Evolutionary conservation across 2,329 filamentous ascomycete genomes (phyloP), one percentile per base, ranked within the genome.

Genomic region (Exophiala phaeomuriformis): DNA sequence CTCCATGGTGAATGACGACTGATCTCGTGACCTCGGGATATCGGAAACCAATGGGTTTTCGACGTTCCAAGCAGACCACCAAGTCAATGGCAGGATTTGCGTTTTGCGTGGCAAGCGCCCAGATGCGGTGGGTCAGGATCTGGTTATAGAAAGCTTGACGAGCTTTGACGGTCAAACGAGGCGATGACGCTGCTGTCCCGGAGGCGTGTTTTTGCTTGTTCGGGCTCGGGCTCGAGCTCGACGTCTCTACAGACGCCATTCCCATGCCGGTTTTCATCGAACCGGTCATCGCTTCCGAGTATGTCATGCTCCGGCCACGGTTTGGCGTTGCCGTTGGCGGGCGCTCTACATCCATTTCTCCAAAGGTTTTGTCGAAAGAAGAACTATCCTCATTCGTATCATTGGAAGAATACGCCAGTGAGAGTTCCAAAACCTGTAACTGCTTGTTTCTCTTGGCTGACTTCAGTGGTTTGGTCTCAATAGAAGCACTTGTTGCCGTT

Each of bases 71-170:
- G 66, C 93, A 98, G 4, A 96, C 87, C 1, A 98, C 76, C 12
- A 98, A 74, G 68, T 98, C 93, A 0, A 95, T 88, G 0, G 93
- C 91, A 0, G 93, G 93, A 66, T 98, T 97, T 1, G 90, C 90
- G 47, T 90, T 86, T 1, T 85, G 85, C 0, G 91, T 97, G 1
- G 93, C 90, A 12, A 94, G 78, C 55, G 91, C 86, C 93, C 93
- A 98, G 61, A 96, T 97, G 7, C 88, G 85, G 63, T 95, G 87
- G 0, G 93, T 97, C 9, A 98, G 79, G 2, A 90, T 83, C 51
- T 79, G 82, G 65, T 97, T 90, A 68, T 95, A 97, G 5, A 63
- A 50, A 9, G 56, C 53, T 33, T 56, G 53, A 12, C 60, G 58
- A 19, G 61, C 56, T 40, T 63, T 53, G 4, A 56, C 40, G 5